phyloP scores from a whole-genome alignment of 2,329 filamentous ascomycete genomes.

The Albophoma yamanashiensis region DNA sequence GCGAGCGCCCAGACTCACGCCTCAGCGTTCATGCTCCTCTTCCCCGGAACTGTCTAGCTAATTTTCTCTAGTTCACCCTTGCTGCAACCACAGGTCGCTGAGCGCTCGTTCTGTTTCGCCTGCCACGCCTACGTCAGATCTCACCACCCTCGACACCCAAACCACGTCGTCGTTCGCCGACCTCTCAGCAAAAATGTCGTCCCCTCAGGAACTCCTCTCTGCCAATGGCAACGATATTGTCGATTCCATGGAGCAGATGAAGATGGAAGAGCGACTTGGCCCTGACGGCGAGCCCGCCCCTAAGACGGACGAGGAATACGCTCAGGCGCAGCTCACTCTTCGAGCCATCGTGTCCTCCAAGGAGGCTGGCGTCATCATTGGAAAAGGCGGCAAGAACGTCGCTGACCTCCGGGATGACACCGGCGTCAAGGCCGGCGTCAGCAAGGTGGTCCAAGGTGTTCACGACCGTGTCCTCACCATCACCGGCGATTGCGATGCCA shows the following conservation, averaged over 20 bases:
- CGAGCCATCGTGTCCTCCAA: slow-evolving; percentile 98
- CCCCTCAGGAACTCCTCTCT: slow-evolving; percentile 45
- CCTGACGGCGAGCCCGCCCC: slow-evolving; percentile 70
- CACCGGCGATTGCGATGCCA: slow-evolving; percentile 77
- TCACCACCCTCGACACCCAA: neutral
- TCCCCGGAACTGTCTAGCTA: neutral
- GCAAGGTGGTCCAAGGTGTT: slow-evolving; percentile 96
- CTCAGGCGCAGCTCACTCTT: slow-evolving; percentile 81
- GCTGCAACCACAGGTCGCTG: neutral
- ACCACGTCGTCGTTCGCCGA: neutral
- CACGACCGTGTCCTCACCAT: slow-evolving; percentile 96
- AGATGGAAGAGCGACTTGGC: slow-evolving; percentile 54
- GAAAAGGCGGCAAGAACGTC: slow-evolving; percentile 97
- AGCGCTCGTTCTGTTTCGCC: neutral
- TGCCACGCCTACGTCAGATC: neutral
- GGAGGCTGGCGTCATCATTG: slow-evolving; percentile 97
- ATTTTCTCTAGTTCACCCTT: neutral
- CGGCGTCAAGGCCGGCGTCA: slow-evolving; percentile 93
- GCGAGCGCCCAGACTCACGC: neutral
- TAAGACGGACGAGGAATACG: slow-evolving; percentile 96
- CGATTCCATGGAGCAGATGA: slow-evolving; percentile 54
- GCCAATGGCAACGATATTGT: slow-evolving; percentile 50
- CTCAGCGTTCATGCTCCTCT: neutral
- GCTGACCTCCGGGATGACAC: slow-evolving; percentile 95
- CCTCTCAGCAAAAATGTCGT: slow-evolving; percentile 39